Base-by-base conservation (phyloP, 2,329 filamentous ascomycete genomes). In the Phoma sp. region DNA sequence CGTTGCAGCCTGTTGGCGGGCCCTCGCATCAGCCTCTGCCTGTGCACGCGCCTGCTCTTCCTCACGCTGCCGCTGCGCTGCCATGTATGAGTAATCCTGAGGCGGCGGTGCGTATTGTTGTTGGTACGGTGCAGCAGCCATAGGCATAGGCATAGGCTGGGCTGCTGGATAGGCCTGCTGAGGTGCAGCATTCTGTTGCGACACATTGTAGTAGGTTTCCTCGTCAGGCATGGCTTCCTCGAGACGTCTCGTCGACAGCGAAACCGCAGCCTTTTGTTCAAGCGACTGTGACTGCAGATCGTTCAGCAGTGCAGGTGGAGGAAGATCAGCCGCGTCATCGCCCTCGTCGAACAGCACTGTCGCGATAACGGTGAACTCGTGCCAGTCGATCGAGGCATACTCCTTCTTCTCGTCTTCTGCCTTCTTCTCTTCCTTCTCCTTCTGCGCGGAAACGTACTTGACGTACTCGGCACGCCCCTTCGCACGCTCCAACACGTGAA, bases 301-400 rank as follows among this genome's bases (percentile, higher is more conserved):
- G 60, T 91, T 90, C 37, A 97, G 86, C 4, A 89, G 92, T 4
- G 91, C 95, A 1, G 95, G 95, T 1, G 93, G 89, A 29, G 93
- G 93, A 9, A 99, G 86, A 60, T 95, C 89, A 33, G 87, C 86
- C 59, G 90, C 85, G 63, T 97, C 93, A 73, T 99, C 95, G 35
- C 86, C 84, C 64, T 96, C 93, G 54, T 86, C 92, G 75, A 99
- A 99, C 13, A 91, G 82, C 48, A 99, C 93, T 0, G 93, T 97
- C 76, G 97, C 95, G 39, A 97, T 92, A 18, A 99, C 89, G 30
- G 93, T 88, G 67, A 99, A 99, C 72, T 98, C 93, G 70, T 96
- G 91, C 95, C 95, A 99, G 75, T 99, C 95, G 59, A 99, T 95
- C 66, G 95, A 89, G 1, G 89, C 89, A 74, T 95, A 89, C 47